Evolutionary conservation across 805 yeast species (phyloP), one percentile per base, ranked within the genome.

Genomic region (Spathaspora sp.): DNA sequence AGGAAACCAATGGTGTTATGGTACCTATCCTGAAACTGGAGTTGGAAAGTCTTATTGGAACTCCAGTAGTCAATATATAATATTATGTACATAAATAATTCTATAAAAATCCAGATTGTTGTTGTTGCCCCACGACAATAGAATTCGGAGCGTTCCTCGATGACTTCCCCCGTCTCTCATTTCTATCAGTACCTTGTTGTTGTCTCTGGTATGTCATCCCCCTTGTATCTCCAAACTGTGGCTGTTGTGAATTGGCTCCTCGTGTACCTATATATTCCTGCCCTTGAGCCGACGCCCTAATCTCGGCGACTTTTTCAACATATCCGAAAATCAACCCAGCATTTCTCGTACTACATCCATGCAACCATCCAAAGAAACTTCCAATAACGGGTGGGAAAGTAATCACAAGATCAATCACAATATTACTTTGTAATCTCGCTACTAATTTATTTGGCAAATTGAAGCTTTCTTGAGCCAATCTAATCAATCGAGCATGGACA

Each of bases 301-400:
- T 60, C 26, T 59, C 55, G 1, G 60, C 61, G 19, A 60, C 45
- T 42, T 54, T 55, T 14, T 53, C 54, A 46, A 66, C 53, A 49
- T 60, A 63, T 14, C 57, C 56, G 63, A 89, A 90, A 8, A 91
- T 77, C 59, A 89, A 61, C 0, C 93, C 92, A 0, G 97, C 96
- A 65, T 93, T 92, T 60, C 97, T 75, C 0, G 97, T 89, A 7
- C 96, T 88, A 63, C 97, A 88, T 1, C 85, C 88, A 62, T 89
- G 81, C 65, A 92, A 53, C 93, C 96, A 92, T 11, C 88, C 72
- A 50, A 91, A 79, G 38, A 91, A 68, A 2, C 84, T 75, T 1
- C 98, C 98, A 32, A 93, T 65, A 3, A 91, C 57, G 0, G 98
- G 98, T 0, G 93, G 85, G 32, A 93, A 71, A 2, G 92, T 78